Base-by-base conservation (phyloP, 805 yeast species). In the Pichia kluyveri region DNA sequence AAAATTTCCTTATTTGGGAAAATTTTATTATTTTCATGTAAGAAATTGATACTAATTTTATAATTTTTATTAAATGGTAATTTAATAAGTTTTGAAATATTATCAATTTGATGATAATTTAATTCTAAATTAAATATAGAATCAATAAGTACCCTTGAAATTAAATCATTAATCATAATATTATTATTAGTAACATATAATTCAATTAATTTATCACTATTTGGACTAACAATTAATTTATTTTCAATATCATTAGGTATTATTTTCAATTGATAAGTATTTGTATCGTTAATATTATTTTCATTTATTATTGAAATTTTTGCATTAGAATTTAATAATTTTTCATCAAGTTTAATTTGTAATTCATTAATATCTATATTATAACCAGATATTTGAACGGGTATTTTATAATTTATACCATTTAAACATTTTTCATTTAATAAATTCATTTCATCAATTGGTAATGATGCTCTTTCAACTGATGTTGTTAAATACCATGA, bases 11-110 rank as follows among this genome's bases (percentile, higher is more conserved):
- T 80, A 42, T 86, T 77, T 4, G 70, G 70, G 9, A 86, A 68
- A 4, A 82, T 79, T 17, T 69, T 65, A 0, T 85, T 84, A 51
- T 78, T 80, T 44, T 93, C 96, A 27, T 79, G 76, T 45, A 90
- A 67, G 48, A 90, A 69, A 23, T 88, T 82, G 51, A 89, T 73
- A 4, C 89, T 81, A n/a, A 91, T 57, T 59, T 87, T 93, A 53
- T 83, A 81, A 34, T 75, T 68, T 5, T 91, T 82, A 2, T 84
- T 68, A 58, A 77, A 82, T 0, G 80, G 75, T 31, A 80, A 63
- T n/a, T 70, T 73, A 42, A 72, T 54, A 38, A 67, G 65, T 12
- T 27, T 47, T 14, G 32, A 38, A 14, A 31, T 8, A 1, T 41
- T 19, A 15, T 12, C 23, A 17, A 17, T 31, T 12, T 62, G 58